A percentile compares a stretch with the other conserved stretches of the same genome.
Evolutionary conservation across 371 early-diverging fungal genomes (phyloP).

Genomic region (Mucor circinelloides): DNA sequence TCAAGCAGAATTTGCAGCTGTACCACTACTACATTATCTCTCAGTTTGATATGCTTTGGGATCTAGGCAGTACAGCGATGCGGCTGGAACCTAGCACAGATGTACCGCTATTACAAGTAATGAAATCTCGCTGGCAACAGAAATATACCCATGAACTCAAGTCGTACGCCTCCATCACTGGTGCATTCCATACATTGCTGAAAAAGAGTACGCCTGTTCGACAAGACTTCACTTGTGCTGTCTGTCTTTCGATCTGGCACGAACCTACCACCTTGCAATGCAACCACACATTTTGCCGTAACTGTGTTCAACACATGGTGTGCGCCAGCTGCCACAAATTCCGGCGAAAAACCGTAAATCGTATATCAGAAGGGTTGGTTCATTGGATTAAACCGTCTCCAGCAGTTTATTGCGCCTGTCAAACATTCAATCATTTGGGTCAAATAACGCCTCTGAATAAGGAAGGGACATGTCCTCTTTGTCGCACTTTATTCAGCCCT

Average conservation of each 20-base stretch:
- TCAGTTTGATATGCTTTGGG: conserved; percentile 13
- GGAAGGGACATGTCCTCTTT: conserved; percentile 9
- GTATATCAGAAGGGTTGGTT: conserved; percentile 5
- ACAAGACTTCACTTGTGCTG: conserved; percentile 11
- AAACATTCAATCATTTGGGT: not conserved
- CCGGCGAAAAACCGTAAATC: not conserved
- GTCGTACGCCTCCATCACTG: not conserved
- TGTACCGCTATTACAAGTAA: conserved; percentile 1
- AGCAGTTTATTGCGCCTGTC: conserved; percentile 16
- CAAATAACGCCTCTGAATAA: not conserved
- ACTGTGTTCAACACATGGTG: conserved; percentile 18
- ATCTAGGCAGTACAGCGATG: conserved; percentile 1
- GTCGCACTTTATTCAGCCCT: conserved; percentile 7
- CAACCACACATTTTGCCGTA: conserved; percentile 21
- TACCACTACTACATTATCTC: conserved; percentile 14
- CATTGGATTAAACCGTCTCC: not conserved
- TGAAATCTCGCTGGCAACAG: conserved; percentile 12
- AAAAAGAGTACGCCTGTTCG: not conserved
- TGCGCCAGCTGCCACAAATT: conserved; percentile 9
- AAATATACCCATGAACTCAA: not conserved
- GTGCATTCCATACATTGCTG: not conserved
- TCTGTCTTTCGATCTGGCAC: conserved; percentile 18
- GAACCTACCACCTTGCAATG: conserved; percentile 18
- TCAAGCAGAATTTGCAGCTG: conserved; percentile 11
- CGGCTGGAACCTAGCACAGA: not conserved